A percentile compares a stretch with the other conserved stretches of the same genome.
Evolutionary conservation across 177 flowering plant species (phyloP).

Genomic region (Telopea speciosissima): DNA sequence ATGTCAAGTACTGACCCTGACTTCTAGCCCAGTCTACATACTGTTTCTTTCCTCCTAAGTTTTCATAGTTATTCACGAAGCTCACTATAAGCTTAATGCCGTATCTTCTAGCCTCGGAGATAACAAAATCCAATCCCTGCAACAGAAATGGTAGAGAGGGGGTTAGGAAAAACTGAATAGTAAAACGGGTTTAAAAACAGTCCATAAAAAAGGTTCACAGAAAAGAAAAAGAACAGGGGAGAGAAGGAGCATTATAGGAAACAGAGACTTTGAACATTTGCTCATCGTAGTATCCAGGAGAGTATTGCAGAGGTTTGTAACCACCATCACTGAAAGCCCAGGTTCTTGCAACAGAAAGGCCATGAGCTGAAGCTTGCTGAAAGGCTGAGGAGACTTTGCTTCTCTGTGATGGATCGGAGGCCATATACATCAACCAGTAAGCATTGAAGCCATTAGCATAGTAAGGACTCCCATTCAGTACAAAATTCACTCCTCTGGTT

Average conservation of each 20-base stretch:
- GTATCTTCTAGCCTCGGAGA: conserved; percentile 72
- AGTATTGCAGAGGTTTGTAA: conserved; percentile 50
- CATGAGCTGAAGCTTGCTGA: conserved; percentile 55
- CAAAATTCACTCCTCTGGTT: conserved; percentile 54
- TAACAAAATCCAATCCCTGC: conserved; percentile 82
- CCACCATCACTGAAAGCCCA: conserved; percentile 99
- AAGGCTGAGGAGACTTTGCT: conserved; percentile 54
- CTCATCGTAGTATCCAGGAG: conserved; percentile 79
- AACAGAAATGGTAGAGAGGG: not conserved
- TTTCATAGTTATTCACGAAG: conserved; percentile 71
- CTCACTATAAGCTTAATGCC: conserved; percentile 75
- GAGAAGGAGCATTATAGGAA: not conserved
- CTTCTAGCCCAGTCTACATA: conserved; percentile 51
- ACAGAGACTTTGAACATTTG: conserved; percentile 57
- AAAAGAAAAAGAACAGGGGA: not conserved
- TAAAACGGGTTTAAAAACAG: not conserved
- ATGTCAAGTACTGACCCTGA: not conserved
- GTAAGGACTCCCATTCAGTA: conserved; percentile 55
- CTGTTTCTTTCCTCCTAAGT: conserved; percentile 80
- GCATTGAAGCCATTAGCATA: conserved; percentile 88
- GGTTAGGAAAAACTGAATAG: not conserved
- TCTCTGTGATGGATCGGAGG: conserved; percentile 65
- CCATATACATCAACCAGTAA: conserved; percentile 81
- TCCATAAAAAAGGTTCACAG: not conserved
- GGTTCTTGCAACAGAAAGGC: conserved; percentile 76